These are phyloP conservation scores for Echium plantagineum DNA, from an alignment of 257 asterid species.

Conservation along the genomic window DNA sequence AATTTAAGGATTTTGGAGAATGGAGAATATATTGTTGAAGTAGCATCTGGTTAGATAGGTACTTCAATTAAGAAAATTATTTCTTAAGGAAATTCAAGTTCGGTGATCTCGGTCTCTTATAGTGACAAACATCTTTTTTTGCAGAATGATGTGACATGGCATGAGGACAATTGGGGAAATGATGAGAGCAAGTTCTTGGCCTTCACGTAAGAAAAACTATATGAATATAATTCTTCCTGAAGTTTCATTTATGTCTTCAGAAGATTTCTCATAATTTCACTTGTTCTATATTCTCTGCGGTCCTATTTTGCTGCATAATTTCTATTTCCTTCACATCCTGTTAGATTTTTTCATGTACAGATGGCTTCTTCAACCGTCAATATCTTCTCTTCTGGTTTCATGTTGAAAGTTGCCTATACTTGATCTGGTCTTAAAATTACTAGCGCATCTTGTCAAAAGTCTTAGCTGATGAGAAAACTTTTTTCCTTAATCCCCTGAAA, in stretches of 20 bases:
- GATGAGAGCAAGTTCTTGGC: constrained; percentile 86
- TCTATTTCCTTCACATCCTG: background rate
- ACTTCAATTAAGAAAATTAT: background rate
- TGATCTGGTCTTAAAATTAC: no score
- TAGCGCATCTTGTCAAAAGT: background rate
- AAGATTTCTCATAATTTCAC: background rate
- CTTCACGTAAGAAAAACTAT: constrained; percentile 56
- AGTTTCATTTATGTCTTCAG: background rate
- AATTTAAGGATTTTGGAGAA: background rate
- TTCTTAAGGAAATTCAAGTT: background rate
- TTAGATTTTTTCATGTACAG: background rate
- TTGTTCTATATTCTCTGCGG: background rate
- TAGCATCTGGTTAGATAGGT: no score
- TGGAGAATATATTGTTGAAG: background rate
- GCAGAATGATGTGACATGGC: constrained; percentile 94
- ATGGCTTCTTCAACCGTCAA: background rate
- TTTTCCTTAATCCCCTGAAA: background rate
- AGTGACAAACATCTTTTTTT: constrained; percentile 10
- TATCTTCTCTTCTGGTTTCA: background rate
- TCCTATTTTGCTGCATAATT: background rate
- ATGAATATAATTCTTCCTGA: background rate
- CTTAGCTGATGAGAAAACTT: background rate
- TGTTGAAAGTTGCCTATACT: background rate
- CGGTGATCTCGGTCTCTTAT: background rate
- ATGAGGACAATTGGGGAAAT: constrained; percentile 85